Evolutionary conservation across 371 early-diverging fungal species (phyloP).

Genomic region (Apophysomyces ossiformis): DNA sequence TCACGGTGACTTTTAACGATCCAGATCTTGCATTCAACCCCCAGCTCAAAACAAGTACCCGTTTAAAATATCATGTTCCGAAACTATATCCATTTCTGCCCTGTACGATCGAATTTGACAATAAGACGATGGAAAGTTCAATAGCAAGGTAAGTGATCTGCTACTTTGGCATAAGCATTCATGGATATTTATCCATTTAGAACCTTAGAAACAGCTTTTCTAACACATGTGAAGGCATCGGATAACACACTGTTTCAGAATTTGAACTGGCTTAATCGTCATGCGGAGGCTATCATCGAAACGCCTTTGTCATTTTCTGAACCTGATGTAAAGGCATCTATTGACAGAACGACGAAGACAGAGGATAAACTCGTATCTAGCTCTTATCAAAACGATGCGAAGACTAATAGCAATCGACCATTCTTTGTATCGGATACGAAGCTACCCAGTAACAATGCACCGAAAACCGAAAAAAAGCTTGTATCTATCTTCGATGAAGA

Average conservation of each 20-base stretch:
- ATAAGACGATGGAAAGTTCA: constrained; percentile 45
- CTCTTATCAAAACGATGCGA: no score
- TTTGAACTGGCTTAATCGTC: constrained; percentile 70
- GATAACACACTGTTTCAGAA: constrained; percentile 56
- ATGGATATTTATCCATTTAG: constrained; percentile 19
- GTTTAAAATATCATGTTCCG: constrained; percentile 50
- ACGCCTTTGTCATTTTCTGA: not conserved
- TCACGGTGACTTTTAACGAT: constrained; percentile 36
- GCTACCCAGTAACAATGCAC: no score
- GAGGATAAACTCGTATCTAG: not conserved
- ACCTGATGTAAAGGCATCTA: not conserved
- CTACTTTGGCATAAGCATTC: not conserved
- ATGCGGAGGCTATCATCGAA: constrained; percentile 34
- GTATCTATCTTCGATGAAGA: constrained; percentile 30
- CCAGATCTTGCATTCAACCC: constrained; percentile 37
- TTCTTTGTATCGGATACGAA: not conserved
- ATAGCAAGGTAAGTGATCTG: constrained; percentile 33
- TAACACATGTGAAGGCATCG: constrained; percentile 39
- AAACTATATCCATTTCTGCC: constrained; percentile 53
- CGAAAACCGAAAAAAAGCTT: constrained; percentile 14
- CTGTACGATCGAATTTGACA: constrained; percentile 54
- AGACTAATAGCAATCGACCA: not conserved
- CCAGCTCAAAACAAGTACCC: constrained; percentile 28
- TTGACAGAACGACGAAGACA: constrained; percentile 1
- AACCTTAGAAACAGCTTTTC: constrained; percentile 57